A percentile compares a stretch with the other conserved stretches of the same genome.
These are phyloP conservation scores for Amanita subjunquillea DNA, from an alignment of 768 basidiomycete genomes.

Conservation along the genomic window DNA sequence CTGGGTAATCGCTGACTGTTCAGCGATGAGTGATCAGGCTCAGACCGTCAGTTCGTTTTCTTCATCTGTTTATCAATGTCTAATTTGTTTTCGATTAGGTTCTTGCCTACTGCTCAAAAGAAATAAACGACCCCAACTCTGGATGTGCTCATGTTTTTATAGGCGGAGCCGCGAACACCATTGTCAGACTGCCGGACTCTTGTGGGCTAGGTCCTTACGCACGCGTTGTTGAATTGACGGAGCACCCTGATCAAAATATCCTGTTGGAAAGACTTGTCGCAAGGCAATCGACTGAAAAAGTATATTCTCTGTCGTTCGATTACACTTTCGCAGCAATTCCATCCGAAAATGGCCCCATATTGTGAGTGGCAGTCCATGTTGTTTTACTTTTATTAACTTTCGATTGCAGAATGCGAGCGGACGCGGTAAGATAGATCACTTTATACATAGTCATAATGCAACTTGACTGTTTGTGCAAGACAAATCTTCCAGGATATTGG, in stretches of 20 bases:
- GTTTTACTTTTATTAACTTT: not conserved
- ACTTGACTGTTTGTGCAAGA: not conserved
- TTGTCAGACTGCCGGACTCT: conserved; percentile 13
- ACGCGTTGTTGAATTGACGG: conserved; percentile 11
- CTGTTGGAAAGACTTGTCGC: conserved; percentile 6
- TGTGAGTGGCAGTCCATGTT: conserved; percentile 3
- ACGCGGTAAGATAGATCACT: not conserved
- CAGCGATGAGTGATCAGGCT: conserved; percentile 11
- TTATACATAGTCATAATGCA: not conserved
- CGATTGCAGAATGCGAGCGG: not conserved
- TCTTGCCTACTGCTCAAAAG: conserved; percentile 12
- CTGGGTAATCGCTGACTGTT: conserved; percentile 14
- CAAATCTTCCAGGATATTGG: not conserved
- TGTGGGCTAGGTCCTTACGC: conserved; percentile 19
- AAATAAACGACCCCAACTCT: conserved; percentile 3
- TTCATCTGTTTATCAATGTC: not conserved
- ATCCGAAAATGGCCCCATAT: conserved; percentile 6
- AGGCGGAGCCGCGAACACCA: conserved; percentile 13
- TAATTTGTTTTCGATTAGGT: conserved; percentile 7
- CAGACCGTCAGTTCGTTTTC: conserved; percentile 5
- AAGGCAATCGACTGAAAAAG: conserved; percentile 10
- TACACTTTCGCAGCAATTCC: conserved; percentile 12
- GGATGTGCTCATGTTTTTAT: conserved; percentile 16
- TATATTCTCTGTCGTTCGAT: conserved; percentile 11
- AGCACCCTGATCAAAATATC: conserved; percentile 13